phyloP scores from a whole-genome alignment of 2,329 filamentous ascomycete genomes.

The Dothidotthia symphoricarpi region DNA sequence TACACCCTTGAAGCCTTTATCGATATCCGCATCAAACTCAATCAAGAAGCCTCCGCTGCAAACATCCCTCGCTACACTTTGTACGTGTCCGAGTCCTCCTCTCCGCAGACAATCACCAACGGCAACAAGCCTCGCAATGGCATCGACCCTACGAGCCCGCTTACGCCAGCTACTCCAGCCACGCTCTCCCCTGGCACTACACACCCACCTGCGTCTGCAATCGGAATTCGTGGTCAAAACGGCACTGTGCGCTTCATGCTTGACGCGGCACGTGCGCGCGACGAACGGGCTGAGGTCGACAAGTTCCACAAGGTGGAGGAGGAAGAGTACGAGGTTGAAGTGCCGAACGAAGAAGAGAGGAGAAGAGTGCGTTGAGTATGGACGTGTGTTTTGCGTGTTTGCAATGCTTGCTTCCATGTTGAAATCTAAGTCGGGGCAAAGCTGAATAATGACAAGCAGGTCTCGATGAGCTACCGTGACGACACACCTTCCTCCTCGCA shows the following conservation, averaged over 20 bases:
- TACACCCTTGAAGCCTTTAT: constrained; percentile 79
- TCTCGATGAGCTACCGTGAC: too few relatives aligned
- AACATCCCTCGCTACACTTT: constrained; percentile 61
- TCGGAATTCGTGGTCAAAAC: constrained; percentile 51
- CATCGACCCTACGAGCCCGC: constrained; percentile 34
- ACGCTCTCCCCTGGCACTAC: constrained; percentile 41
- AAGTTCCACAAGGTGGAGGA: constrained; percentile 71
- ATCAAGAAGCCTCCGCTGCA: constrained; percentile 70
- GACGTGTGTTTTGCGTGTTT: constrained; percentile 12
- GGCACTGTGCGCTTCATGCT: constrained; percentile 89
- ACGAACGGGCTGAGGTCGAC: constrained; percentile 67
- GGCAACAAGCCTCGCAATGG: constrained; percentile 35
- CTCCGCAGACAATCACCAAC: constrained; percentile 18
- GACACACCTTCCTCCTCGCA: too few relatives aligned
- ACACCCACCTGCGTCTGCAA: constrained; percentile 38
- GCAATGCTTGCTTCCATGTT: too few relatives aligned
- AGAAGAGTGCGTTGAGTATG: constrained; percentile 32
- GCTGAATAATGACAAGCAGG: too few relatives aligned
- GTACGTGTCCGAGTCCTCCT: constrained; percentile 35
- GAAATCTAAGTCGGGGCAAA: too few relatives aligned
- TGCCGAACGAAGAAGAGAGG: constrained; percentile 30
- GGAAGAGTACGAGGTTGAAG: constrained; percentile 76
- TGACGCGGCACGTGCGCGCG: constrained; percentile 69
- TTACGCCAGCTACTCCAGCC: constrained; percentile 47
- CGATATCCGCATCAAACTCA: constrained; percentile 80